These are phyloP conservation scores for Colletotrichum zoysiae DNA, from an alignment of 2,329 filamentous ascomycete genomes.

Conservation along the genomic window DNA sequence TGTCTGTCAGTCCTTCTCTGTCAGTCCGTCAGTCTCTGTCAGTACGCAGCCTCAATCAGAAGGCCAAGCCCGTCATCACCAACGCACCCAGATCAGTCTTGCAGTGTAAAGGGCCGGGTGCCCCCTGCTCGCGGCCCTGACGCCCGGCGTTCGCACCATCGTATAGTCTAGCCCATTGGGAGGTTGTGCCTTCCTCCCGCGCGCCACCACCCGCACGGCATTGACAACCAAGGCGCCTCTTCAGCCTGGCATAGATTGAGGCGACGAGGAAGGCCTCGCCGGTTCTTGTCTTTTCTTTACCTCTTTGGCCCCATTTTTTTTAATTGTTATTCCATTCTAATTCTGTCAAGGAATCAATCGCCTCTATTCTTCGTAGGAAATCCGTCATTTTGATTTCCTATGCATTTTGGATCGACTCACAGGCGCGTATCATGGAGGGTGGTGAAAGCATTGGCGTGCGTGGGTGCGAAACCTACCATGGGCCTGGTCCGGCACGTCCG, in stretches of 20 bases:
- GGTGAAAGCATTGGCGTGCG: no score
- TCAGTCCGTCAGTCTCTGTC: no score
- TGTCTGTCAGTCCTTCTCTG: background rate
- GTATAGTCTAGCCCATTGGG: background rate
- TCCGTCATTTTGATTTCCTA: background rate
- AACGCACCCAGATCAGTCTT: background rate
- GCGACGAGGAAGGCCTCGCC: background rate
- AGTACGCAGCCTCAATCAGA: background rate
- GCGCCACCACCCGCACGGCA: slow-evolving; percentile 15
- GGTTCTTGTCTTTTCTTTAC: no score
- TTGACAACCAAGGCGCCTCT: slow-evolving; percentile 34
- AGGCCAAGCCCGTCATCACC: background rate
- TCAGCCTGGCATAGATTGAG: slow-evolving; percentile 37
- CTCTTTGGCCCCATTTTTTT: no score
- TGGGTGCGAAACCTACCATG: no score
- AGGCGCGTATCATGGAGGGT: slow-evolving; percentile 17
- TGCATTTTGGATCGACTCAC: slow-evolving; percentile 26
- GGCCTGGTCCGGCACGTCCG: no score
- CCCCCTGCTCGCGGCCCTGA: slow-evolving; percentile 18
- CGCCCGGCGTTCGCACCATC: slow-evolving; percentile 22
- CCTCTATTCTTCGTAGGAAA: background rate
- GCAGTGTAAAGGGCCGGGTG: slow-evolving; percentile 4
- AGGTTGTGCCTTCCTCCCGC: background rate
- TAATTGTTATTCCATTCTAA: background rate
- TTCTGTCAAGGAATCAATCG: no score